These are phyloP conservation scores for Fusarium acutatum DNA, from an alignment of 2,329 filamentous ascomycete genomes.

Conservation along the genomic window DNA sequence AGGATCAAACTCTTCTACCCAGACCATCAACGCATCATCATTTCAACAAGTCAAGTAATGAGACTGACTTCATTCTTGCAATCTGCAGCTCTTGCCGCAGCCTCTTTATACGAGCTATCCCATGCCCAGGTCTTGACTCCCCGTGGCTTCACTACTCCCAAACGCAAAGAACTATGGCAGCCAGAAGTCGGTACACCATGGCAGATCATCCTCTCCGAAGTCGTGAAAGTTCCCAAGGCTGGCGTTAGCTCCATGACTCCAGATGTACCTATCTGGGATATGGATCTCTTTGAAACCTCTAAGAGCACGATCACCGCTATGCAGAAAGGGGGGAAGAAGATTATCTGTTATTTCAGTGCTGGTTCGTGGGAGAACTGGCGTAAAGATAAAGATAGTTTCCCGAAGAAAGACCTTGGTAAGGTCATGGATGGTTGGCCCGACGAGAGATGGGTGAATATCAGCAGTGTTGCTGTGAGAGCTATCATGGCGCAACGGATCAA, in stretches of 20 bases:
- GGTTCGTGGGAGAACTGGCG: constrained; percentile 73
- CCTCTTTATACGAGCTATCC: neutral
- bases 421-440: constrained; percentile 69
- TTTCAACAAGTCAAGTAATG: neutral
- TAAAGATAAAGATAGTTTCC: constrained; percentile 64
- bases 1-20: neutral
- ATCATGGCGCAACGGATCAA: constrained; percentile 70
- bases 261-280: constrained; percentile 58
- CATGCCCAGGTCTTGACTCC: fast-evolving
- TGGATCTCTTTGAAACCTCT: constrained; percentile 64
- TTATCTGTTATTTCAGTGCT: constrained; percentile 80
- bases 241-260: constrained; percentile 36
- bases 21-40: fast-evolving
- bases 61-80: neutral
- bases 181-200: constrained; percentile 61
- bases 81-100: neutral
- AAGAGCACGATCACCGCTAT: constrained; percentile 59
- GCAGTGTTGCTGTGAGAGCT: constrained; percentile 63
- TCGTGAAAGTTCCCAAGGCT: constrained; percentile 49
- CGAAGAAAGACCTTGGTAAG: constrained; percentile 63
- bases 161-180: constrained; percentile 51
- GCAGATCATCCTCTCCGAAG: constrained; percentile 65
- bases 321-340: constrained; percentile 63
- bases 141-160: neutral
- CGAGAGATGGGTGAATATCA: constrained; percentile 72